phyloP scores from a whole-genome alignment of 2,329 filamentous ascomycete genomes.

The Monilinia vaccinii-corymbosi region DNA sequence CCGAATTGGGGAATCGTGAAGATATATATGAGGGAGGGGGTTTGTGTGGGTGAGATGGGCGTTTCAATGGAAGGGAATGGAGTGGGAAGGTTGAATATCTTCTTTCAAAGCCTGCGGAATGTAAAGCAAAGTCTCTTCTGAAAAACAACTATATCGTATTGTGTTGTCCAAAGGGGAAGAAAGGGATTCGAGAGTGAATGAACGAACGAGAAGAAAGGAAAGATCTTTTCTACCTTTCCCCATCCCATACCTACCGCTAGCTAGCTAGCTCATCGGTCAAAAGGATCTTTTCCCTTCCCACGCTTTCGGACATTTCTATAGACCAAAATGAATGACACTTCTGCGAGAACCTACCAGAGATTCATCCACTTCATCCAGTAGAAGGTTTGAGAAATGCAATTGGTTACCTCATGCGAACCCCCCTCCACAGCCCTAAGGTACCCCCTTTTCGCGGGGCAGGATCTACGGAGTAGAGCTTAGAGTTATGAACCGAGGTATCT shows the following conservation, averaged over 20 bases:
- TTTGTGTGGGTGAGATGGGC: background rate
- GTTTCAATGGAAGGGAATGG: background rate
- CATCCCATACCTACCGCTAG: background rate
- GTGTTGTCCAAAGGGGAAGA: background rate
- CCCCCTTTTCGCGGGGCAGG: background rate
- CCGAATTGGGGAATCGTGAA: background rate
- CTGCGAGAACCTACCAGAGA: background rate
- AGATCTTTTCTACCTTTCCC: background rate
- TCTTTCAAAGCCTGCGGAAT: background rate
- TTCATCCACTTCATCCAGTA: background rate
- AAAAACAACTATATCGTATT: background rate
- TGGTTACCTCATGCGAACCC: background rate
- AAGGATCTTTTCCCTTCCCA: background rate
- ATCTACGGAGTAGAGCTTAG: too few species aligned
- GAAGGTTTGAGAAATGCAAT: background rate
- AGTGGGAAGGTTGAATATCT: background rate
- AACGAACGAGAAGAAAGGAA: background rate
- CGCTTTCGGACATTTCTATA: background rate
- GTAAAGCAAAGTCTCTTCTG: background rate
- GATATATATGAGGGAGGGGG: background rate
- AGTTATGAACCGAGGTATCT: background rate
- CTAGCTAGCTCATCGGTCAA: background rate
- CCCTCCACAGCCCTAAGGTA: background rate
- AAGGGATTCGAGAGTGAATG: background rate
- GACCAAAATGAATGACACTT: background rate